Conservation (phyloP, 225 moss, liverwort and hornwort genomes). For the Neckera pumila region DNA sequence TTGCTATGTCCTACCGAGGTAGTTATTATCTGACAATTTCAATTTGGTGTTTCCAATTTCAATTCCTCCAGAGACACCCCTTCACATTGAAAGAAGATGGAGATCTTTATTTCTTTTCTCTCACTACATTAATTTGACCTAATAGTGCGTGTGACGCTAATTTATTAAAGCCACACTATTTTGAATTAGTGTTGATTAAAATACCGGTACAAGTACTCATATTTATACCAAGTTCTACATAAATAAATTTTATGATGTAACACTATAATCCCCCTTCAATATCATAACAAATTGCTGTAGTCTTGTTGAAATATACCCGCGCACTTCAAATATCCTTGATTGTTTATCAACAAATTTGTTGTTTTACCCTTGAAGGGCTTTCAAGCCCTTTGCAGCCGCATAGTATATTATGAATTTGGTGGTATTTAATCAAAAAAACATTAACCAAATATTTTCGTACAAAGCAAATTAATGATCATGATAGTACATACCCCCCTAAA, state of each 20-base stretch:
- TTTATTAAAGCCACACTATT: neutral
- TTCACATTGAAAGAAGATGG: neutral
- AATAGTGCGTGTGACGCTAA: neutral
- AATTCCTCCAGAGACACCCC: rapidly evolving
- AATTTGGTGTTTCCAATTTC: neutral
- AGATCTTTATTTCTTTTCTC: neutral
- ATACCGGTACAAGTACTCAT: no score
- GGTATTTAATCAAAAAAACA: no score
- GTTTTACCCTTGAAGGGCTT: no score
- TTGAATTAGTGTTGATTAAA: neutral
- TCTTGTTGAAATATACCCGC: neutral
- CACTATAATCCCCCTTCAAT: no score
- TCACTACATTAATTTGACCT: neutral
- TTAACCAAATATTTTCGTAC: no score
- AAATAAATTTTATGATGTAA: no score
- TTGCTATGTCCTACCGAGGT: neutral
- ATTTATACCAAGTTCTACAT: no score
- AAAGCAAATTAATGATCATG: no score
- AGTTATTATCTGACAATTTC: rapidly evolving
- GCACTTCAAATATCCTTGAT: neutral
- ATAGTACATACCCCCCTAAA: no score
- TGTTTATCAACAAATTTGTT: neutral
- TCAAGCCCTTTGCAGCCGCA: no score
- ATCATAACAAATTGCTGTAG: neutral
- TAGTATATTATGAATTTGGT: no score